Percentiles rank a stretch among this genome's conserved stretches.
These are phyloP conservation scores for Candida koratica DNA, from an alignment of 805 yeast species.

Conservation along the genomic window DNA sequence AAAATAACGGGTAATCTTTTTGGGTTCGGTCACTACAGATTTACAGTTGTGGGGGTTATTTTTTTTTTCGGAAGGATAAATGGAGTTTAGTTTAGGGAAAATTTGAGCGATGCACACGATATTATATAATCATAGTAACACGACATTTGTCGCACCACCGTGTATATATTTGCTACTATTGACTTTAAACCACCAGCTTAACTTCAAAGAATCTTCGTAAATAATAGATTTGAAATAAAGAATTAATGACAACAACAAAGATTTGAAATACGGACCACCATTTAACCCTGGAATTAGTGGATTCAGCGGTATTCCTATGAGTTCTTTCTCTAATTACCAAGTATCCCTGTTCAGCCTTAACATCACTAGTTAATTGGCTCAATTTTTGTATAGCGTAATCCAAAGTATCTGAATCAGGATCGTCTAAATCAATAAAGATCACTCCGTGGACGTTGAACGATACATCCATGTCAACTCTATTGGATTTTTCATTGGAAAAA, in stretches of 20 bases:
- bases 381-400: slow-evolving; percentile 80
- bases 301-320: slow-evolving; percentile 97
- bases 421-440: slow-evolving; percentile 75
- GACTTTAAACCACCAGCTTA: slow-evolving; percentile 61
- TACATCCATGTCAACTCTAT: slow-evolving; percentile 77
- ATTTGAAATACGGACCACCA: slow-evolving; percentile 97
- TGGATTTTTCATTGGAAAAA: slow-evolving; percentile 80
- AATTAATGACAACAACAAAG: slow-evolving; percentile 77
- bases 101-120: too few relatives aligned
- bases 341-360: slow-evolving; percentile 88
- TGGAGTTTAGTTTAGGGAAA: too few relatives aligned
- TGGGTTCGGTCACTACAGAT: too few relatives aligned
- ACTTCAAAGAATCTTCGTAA: slow-evolving; percentile 95
- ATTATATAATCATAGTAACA: too few relatives aligned
- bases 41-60: too few relatives aligned
- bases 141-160: too few relatives aligned
- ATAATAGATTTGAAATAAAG: slow-evolving; percentile 90
- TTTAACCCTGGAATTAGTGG: slow-evolving; percentile 93
- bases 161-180: too few relatives aligned
- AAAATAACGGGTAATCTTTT: too few relatives aligned
- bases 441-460: slow-evolving; percentile 94
- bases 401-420: slow-evolving; percentile 70
- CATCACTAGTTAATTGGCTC: slow-evolving; percentile 73
- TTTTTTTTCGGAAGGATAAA: too few relatives aligned
- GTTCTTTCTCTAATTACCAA: slow-evolving; percentile 94